phyloP scores from a whole-genome alignment of 2,329 filamentous ascomycete species.

The Curvularia sp. region DNA sequence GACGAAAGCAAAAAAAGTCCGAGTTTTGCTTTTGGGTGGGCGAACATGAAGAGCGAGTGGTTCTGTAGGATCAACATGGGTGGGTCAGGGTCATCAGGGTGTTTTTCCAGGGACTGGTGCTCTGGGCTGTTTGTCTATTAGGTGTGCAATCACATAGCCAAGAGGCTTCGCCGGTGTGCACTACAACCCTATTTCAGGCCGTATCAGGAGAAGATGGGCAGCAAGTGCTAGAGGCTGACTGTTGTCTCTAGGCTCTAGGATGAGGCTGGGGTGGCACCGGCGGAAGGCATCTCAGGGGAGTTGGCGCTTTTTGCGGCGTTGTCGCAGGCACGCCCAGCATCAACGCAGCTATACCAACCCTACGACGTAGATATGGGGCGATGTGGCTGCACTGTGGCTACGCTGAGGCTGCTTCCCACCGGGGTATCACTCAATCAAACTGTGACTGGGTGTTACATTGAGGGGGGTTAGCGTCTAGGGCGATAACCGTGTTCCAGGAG shows the following conservation, averaged over 20 bases:
- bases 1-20: not conserved
- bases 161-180: not conserved
- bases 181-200: not conserved
- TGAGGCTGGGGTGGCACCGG: not conserved
- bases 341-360: not conserved
- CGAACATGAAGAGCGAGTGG: not conserved
- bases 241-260: slow-evolving; percentile 2
- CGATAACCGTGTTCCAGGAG: not conserved
- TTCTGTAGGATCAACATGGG: not conserved
- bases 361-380: not conserved
- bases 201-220: not conserved
- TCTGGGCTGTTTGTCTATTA: not conserved
- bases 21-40: slow-evolving; percentile 3
- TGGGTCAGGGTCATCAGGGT: not conserved
- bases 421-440: not conserved
- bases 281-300: slow-evolving; percentile 10
- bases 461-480: slow-evolving; percentile 1
- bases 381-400: not conserved
- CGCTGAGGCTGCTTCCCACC: not conserved
- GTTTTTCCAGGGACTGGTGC: not conserved
- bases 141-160: not conserved
- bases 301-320: slow-evolving; percentile 5
- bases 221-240: slow-evolving; percentile 1
- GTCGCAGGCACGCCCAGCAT: slow-evolving; percentile 7
- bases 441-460: not conserved